A percentile compares a stretch with the other conserved stretches of the same genome.
Conservation (phyloP, 768 basidiomycete genomes). For the Leucocoprinus sp. region DNA sequence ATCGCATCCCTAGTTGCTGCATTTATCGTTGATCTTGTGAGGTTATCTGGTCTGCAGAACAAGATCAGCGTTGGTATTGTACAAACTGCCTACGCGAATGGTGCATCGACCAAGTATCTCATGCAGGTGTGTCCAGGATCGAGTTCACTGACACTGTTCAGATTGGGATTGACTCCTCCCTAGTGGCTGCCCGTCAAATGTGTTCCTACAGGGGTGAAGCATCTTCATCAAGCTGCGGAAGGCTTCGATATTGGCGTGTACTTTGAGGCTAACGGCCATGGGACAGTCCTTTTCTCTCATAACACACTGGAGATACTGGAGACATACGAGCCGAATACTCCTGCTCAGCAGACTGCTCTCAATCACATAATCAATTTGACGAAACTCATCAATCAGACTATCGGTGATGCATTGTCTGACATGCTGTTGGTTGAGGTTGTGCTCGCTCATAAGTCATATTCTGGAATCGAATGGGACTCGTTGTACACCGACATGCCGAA, state of each 20-base stretch:
- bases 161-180: slow-evolving; percentile 1
- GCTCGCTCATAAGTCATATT: slow-evolving; percentile 82
- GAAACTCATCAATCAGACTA: slow-evolving; percentile 92
- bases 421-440: slow-evolving; percentile 93
- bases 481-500: slow-evolving; percentile 93
- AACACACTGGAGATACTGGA: slow-evolving; percentile 55
- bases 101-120: slow-evolving; percentile 90
- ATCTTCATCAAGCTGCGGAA: slow-evolving; percentile 95
- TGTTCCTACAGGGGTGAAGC: slow-evolving; percentile 94
- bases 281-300: slow-evolving; percentile 90
- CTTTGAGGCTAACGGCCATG: slow-evolving; percentile 99
- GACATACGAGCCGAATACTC: slow-evolving; percentile 64
- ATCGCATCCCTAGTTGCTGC: slow-evolving; percentile 90
- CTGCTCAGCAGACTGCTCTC: slow-evolving; percentile 75
- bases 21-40: slow-evolving; percentile 87
- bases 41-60: slow-evolving; percentile 71
- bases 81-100: slow-evolving; percentile 98
- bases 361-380: slow-evolving; percentile 71
- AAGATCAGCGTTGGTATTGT: slow-evolving; percentile 86
- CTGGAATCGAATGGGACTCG: slow-evolving; percentile 82
- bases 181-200: slow-evolving; percentile 92
- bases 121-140: slow-evolving; percentile 47
- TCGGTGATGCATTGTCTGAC: slow-evolving; percentile 94
- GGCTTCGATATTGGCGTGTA: slow-evolving; percentile 95
- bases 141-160: background rate